Conservation (phyloP, 2,329 filamentous ascomycete genomes). For the Verticillium longisporum region DNA sequence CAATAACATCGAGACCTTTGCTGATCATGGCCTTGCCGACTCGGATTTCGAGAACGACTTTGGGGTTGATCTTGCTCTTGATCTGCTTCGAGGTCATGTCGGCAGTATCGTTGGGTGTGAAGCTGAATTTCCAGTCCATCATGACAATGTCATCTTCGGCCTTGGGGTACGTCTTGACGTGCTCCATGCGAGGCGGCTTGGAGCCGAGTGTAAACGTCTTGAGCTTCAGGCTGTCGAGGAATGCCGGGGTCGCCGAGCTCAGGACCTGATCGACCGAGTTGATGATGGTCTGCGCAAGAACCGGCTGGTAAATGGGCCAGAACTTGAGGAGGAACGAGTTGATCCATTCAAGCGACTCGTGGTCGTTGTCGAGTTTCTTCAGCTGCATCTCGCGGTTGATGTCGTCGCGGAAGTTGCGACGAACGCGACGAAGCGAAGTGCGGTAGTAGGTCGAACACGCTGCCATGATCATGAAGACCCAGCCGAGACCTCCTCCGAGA, state of each 20-base stretch:
- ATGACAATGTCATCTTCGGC: constrained; percentile 91
- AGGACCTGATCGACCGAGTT: constrained; percentile 93
- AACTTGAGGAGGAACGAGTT: constrained; percentile 98
- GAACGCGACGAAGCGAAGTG: constrained; percentile 86
- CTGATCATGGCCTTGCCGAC: constrained; percentile 95
- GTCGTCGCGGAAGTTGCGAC: constrained; percentile 94
- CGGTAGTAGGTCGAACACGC: constrained; percentile 92
- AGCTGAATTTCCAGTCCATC: constrained; percentile 99
- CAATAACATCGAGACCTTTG: constrained; percentile 94
- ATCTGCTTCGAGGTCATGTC: constrained; percentile 88
- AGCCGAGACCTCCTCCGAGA: constrained; percentile 83
- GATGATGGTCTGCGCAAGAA: constrained; percentile 86
- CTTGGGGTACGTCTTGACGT: constrained; percentile 97
- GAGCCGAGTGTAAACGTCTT: constrained; percentile 91
- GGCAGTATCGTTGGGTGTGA: constrained; percentile 88
- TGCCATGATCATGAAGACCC: constrained; percentile 91
- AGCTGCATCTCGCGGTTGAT: constrained; percentile 84
- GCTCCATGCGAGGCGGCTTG: constrained; percentile 92
- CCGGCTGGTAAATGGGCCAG: constrained; percentile 97
- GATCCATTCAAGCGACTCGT: constrained; percentile 95
- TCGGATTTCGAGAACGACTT: constrained; percentile 89
- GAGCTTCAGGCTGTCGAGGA: constrained; percentile 88
- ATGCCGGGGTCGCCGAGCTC: constrained; percentile 83
- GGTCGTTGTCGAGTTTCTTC: constrained; percentile 79
- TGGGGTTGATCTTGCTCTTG: constrained; percentile 95